Evolutionary conservation across 2,329 filamentous ascomycete species (phyloP).

Genomic region (Alternaria sp.): DNA sequence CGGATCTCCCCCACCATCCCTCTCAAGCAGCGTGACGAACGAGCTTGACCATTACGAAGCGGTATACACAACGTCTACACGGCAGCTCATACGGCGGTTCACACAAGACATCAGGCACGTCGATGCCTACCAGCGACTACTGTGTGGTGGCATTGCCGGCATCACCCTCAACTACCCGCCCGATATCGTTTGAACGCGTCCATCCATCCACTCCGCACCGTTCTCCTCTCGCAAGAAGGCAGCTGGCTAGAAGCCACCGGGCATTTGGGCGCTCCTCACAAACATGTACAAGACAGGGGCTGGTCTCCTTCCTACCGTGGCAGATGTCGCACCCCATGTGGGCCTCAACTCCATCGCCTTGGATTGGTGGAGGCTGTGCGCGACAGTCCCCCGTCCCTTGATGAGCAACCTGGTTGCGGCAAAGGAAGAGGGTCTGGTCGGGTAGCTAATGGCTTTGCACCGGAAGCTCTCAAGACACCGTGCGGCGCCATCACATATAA

Average conservation of each 20-base stretch:
- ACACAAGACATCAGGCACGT: conserved; percentile 47
- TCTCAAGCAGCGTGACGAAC: background rate
- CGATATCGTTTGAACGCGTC: conserved; percentile 92
- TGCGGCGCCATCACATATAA: background rate
- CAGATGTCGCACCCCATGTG: conserved; percentile 95
- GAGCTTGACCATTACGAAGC: background rate
- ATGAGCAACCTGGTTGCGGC: background rate
- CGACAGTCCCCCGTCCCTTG: background rate
- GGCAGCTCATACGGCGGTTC: background rate
- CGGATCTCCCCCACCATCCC: background rate
- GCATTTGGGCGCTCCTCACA: conserved; percentile 86
- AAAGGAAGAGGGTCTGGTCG: background rate
- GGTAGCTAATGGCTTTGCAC: background rate
- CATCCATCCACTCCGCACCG: conserved; percentile 95
- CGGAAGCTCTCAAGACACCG: background rate
- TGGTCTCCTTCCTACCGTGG: conserved; percentile 86
- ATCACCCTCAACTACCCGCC: conserved; percentile 95
- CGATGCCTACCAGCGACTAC: conserved; percentile 72
- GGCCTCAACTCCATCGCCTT: conserved; percentile 90
- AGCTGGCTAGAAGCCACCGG: conserved; percentile 68
- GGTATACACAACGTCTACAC: background rate
- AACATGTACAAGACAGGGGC: conserved; percentile 92
- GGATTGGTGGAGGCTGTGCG: background rate
- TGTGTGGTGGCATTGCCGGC: conserved; percentile 88
- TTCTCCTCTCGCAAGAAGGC: conserved; percentile 73